These are phyloP conservation scores for Aspergillus phoenicis DNA, from an alignment of 2,329 filamentous ascomycete species.

Conservation along the genomic window DNA sequence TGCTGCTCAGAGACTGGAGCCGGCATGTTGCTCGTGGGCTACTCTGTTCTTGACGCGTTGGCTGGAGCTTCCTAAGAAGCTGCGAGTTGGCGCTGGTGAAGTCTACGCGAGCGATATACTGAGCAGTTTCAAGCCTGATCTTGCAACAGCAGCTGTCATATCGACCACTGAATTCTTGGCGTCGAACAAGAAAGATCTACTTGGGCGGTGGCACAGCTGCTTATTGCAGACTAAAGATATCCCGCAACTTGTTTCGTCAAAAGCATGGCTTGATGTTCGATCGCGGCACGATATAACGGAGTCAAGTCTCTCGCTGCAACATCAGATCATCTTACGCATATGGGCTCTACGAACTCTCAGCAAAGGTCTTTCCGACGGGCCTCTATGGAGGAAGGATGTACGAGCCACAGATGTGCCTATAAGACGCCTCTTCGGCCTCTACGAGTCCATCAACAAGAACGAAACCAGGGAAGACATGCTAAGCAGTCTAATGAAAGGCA, in stretches of 20 bases:
- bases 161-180: constrained; percentile 37
- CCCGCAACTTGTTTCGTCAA: constrained; percentile 26
- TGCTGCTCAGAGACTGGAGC: constrained; percentile 26
- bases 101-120: constrained; percentile 26
- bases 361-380: constrained; percentile 22
- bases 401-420: constrained; percentile 26
- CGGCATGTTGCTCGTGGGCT: constrained; percentile 24
- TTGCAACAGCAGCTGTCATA: constrained; percentile 32
- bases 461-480: constrained; percentile 27
- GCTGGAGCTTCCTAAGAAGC: constrained; percentile 21
- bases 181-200: constrained; percentile 20
- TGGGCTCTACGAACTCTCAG: constrained; percentile 36
- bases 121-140: constrained; percentile 26
- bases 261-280: constrained; percentile 29
- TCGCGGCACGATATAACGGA: not conserved
- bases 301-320: constrained; percentile 19
- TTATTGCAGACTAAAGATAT: constrained; percentile 26
- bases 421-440: constrained; percentile 31
- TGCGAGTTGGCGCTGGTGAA: constrained; percentile 9
- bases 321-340: constrained; percentile 37
- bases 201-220: constrained; percentile 37
- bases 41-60: constrained; percentile 32
- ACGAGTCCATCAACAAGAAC: constrained; percentile 24
- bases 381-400: constrained; percentile 23
- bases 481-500: constrained; percentile 29